Percentiles rank a stretch among this genome's conserved stretches.
Conservation (phyloP, 257 asterid species). For the Vinca minor region DNA sequence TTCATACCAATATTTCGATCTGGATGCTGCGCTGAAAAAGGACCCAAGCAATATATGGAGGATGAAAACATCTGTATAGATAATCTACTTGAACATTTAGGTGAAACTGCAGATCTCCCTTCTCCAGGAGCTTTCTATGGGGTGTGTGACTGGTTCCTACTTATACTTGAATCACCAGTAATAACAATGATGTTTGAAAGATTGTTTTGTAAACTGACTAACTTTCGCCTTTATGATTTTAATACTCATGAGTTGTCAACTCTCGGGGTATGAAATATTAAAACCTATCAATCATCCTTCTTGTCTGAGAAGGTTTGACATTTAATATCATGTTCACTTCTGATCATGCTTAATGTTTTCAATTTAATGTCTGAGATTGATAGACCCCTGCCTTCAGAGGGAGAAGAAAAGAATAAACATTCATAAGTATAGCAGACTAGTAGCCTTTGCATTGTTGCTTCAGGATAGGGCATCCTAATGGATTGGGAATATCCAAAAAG, state of each 20-base stretch:
- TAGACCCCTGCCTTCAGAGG: background rate
- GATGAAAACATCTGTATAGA: conserved; percentile 85
- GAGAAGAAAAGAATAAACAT: background rate
- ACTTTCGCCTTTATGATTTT: background rate
- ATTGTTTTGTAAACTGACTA: background rate
- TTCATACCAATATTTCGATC: conserved; percentile 66
- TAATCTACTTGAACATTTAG: conserved; percentile 52
- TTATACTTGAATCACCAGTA: background rate
- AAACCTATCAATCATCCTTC: background rate
- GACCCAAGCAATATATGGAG: conserved; percentile 91
- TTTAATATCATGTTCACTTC: background rate
- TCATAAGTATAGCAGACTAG: background rate
- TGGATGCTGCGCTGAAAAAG: conserved; percentile 91
- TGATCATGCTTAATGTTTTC: background rate
- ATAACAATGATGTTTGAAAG: background rate
- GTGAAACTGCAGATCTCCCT: conserved; percentile 40
- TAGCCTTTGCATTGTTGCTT: background rate
- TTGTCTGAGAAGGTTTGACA: background rate
- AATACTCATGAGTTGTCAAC: background rate
- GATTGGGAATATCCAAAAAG: background rate
- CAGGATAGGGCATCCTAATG: background rate
- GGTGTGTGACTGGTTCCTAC: conserved; percentile 43
- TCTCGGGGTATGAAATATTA: background rate
- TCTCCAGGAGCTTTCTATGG: conserved; percentile 88
- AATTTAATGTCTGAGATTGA: background rate